A percentile compares a stretch with the other conserved stretches of the same genome.
Conservation (phyloP, 1,139 yeast species). For the Blastobotrys niveus region DNA sequence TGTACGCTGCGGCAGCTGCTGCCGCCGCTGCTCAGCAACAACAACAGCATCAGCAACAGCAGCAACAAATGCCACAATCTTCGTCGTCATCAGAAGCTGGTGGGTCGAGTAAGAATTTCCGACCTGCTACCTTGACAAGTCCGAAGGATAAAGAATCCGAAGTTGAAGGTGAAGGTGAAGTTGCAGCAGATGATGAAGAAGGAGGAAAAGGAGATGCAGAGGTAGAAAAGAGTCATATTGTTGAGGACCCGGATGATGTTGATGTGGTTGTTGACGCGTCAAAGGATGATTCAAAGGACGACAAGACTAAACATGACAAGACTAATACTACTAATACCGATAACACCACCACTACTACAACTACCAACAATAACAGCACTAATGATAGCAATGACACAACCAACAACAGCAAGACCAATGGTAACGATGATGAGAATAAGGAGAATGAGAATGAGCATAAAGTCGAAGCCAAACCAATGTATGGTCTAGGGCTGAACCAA, state of each 20-base stretch:
- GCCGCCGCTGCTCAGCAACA: not conserved
- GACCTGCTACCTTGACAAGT: not conserved
- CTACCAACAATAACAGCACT: not conserved
- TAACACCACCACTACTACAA: not conserved
- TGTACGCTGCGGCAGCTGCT: constrained; percentile 5
- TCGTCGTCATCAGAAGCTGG: too few relatives aligned
- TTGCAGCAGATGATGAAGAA: constrained; percentile 5
- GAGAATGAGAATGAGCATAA: not conserved
- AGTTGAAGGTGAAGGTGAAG: constrained; percentile 1
- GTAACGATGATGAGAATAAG: not conserved
- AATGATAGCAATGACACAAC: too few relatives aligned
- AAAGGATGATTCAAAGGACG: not conserved
- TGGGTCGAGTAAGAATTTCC: not conserved
- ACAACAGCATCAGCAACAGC: constrained; percentile 1
- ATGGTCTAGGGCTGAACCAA: constrained; percentile 12
- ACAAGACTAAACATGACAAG: not conserved
- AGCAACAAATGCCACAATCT: not conserved
- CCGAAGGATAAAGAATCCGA: not conserved
- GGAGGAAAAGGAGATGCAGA: constrained; percentile 1
- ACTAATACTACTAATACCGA: not conserved
- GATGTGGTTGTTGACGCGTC: constrained; percentile 4
- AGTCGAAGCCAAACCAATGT: constrained; percentile 4
- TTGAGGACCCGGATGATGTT: constrained; percentile 2
- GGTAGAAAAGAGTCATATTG: not conserved
- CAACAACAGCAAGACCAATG: not conserved